Percentiles rank a stretch among this genome's conserved stretches.
phyloP scores from a whole-genome alignment of 371 early-diverging fungal species.

The Mucor plumbeus region DNA sequence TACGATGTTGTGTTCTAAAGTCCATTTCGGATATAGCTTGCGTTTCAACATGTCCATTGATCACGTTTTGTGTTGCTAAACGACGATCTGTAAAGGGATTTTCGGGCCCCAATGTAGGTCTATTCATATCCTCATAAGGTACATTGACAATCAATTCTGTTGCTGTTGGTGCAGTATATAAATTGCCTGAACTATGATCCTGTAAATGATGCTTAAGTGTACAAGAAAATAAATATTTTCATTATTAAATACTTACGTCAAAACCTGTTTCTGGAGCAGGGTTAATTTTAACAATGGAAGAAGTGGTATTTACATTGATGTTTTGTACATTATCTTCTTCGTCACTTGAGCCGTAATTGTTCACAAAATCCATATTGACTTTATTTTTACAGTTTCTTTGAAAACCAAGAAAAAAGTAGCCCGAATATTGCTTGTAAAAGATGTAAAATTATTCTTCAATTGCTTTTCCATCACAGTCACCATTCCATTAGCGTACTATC shows the following conservation, averaged over 20 bases:
- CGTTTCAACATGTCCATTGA: slow-evolving; percentile 85
- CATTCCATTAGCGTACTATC: neutral
- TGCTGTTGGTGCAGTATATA: slow-evolving; percentile 70
- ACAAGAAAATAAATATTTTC: neutral
- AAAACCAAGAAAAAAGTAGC: neutral
- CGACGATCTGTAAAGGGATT: slow-evolving; percentile 70
- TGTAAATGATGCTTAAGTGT: slow-evolving; percentile 6
- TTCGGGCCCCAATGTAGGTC: slow-evolving; percentile 75
- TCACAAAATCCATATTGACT: slow-evolving; percentile 44
- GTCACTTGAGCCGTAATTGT: slow-evolving; percentile 62
- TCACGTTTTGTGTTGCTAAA: slow-evolving; percentile 65
- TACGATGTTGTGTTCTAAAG: slow-evolving; percentile 82
- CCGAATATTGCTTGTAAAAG: neutral
- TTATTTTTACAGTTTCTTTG: neutral
- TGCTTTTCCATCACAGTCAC: slow-evolving; percentile 1
- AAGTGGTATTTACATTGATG: slow-evolving; percentile 25
- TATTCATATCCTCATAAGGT: slow-evolving; percentile 73
- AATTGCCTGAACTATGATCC: slow-evolving; percentile 36
- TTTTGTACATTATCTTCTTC: slow-evolving; percentile 43
- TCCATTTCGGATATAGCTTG: slow-evolving; percentile 76
- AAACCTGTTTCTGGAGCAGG: slow-evolving; percentile 79
- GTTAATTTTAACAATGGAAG: slow-evolving; percentile 47
- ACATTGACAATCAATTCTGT: slow-evolving; percentile 79
- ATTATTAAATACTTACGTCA: slow-evolving; percentile 54
- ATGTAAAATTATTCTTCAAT: slow-evolving; percentile 8